These are phyloP conservation scores for Debaryomyces fabryi DNA, from an alignment of 1,139 yeast genomes.

Conservation along the genomic window DNA sequence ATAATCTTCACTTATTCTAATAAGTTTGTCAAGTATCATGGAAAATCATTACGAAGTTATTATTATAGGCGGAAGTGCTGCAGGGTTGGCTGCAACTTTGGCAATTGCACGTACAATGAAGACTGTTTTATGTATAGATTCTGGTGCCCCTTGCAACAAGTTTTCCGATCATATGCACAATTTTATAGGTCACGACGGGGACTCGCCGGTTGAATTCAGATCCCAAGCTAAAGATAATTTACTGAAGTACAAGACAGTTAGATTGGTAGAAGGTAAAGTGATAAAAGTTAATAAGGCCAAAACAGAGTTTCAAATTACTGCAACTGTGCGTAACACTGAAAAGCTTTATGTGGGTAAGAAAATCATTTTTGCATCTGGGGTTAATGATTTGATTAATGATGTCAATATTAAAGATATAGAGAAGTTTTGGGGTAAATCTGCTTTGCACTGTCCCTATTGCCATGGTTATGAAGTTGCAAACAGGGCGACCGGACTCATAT, in stretches of 20 bases:
- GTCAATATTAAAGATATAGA: conserved; percentile 4
- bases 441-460: conserved; percentile 10
- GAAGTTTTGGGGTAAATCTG: conserved; percentile 10
- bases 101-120: neutral
- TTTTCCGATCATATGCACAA: neutral
- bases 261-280: neutral
- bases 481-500: neutral
- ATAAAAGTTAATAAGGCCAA: neutral
- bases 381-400: neutral
- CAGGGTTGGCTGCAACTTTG: neutral
- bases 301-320: neutral
- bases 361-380: neutral
- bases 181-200: neutral
- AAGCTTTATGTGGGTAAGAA: neutral
- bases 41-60: neutral
- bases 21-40: neutral
- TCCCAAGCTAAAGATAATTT: neutral
- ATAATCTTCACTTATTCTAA: neutral
- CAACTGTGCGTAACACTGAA: neutral
- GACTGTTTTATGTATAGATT: neutral
- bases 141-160: neutral
- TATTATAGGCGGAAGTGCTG: neutral
- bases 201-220: neutral
- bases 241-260: neutral
- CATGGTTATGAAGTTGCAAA: conserved; percentile 9